These are phyloP conservation scores for Camelina laxa DNA, from an alignment of 345 rosid species.

Conservation along the genomic window DNA sequence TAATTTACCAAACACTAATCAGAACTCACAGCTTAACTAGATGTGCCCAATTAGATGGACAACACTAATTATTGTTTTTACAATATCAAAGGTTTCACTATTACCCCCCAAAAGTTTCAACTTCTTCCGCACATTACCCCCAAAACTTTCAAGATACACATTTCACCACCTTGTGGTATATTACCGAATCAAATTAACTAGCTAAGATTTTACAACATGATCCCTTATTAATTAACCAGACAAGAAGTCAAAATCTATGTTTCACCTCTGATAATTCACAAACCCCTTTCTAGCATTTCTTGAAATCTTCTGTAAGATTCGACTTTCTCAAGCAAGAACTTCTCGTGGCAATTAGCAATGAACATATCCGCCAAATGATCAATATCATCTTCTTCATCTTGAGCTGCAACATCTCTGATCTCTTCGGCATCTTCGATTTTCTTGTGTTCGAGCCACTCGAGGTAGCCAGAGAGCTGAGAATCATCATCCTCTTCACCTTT, in stretches of 20 bases:
- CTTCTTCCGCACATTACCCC: constrained; percentile 30
- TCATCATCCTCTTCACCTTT: constrained; percentile 44
- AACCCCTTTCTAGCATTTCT: constrained; percentile 90
- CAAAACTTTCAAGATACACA: constrained; percentile 31
- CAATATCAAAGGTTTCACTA: constrained; percentile 32
- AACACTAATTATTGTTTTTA: constrained; percentile 22
- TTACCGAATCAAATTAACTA: constrained; percentile 20
- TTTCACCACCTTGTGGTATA: constrained; percentile 37
- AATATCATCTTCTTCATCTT: constrained; percentile 54
- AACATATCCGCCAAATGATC: constrained; percentile 85
- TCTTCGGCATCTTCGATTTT: constrained; percentile 28
- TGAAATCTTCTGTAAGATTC: constrained; percentile 93
- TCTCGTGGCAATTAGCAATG: constrained; percentile 85
- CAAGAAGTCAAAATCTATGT: constrained; percentile 32
- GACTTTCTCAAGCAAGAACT: constrained; percentile 87
- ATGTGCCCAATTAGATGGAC: constrained; percentile 29
- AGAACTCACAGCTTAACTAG: constrained; percentile 34
- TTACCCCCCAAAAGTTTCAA: constrained; percentile 36
- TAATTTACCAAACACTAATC: constrained; percentile 37
- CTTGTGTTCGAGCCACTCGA: constrained; percentile 84
- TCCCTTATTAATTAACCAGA: constrained; percentile 21
- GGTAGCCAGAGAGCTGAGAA: constrained; percentile 66
- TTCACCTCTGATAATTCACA: constrained; percentile 52
- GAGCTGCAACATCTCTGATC: constrained; percentile 17
- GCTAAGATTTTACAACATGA: constrained; percentile 41